Evolutionary conservation across 2,329 filamentous ascomycete species (phyloP), one percentile per base, ranked within the genome.

Genomic region (Xylaria sp.): DNA sequence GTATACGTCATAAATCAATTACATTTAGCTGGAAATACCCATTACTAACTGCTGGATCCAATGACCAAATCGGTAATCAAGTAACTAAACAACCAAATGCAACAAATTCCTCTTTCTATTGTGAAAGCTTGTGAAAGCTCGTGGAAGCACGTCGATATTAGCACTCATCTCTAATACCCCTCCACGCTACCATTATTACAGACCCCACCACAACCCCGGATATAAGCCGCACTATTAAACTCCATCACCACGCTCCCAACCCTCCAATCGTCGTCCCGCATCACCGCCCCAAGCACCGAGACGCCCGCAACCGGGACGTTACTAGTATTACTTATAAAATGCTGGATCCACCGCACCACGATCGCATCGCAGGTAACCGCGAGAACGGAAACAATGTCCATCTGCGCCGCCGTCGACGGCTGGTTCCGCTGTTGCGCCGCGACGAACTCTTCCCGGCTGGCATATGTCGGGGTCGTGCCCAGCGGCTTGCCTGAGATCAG

Each of bases 161-260:
- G n/a, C n/a, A 28, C 28, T 28, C 28, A 28, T 28, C 28, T 5
- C 28, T 28, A 36, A 36, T 36, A 41, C 15, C 39, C 12, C 15
- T 41, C 39, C 39, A 41, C 12, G 13, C 41, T 18, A 5, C 55
- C 36, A 8, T 13, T n/a, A 39, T 15, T 20, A 51, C 28, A 46
- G 7, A n/a, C 41, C 15, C 41, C 41, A n/a, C n/a, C 46, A 48
- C 1, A 7, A 23, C 20, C n/a, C 46, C n/a, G 20, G 46, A 48
- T n/a, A 23, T 77, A 78, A 12, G 72, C 73, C 15, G 77, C 54
- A 65, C 67, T 76, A 74, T 81, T 80, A 71, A 80, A 80, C 74
- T 81, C 80, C 51, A 76, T 78, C 13, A n/a, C 15, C 10, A 41
- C 39, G 41, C 41, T 46, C 41, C 2, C 15, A 13, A 81, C 71